These are phyloP conservation scores for Prunus salicina DNA, from an alignment of 306 rosid species.

Conservation along the genomic window DNA sequence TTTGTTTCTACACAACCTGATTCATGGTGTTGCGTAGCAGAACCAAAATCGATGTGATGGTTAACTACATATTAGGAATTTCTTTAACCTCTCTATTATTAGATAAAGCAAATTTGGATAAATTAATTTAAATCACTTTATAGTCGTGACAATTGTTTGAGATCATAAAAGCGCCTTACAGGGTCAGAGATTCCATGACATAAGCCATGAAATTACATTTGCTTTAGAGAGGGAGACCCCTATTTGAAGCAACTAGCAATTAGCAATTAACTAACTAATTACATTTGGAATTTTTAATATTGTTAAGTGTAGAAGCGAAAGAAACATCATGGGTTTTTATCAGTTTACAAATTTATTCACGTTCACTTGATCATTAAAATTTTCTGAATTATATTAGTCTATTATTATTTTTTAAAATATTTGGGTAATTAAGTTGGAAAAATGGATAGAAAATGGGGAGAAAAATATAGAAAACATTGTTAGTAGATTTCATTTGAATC, in stretches of 20 bases:
- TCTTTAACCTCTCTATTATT: background rate
- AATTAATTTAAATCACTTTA: background rate
- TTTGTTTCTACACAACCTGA: background rate
- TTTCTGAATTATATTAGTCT: too few relatives aligned
- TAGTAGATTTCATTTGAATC: background rate
- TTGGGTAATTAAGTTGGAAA: too few relatives aligned
- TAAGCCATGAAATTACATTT: slow-evolving; percentile 8
- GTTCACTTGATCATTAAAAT: too few relatives aligned
- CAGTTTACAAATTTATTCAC: too few relatives aligned
- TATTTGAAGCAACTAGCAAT: background rate
- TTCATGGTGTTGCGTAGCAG: background rate
- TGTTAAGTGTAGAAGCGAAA: too few relatives aligned
- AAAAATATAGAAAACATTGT: background rate
- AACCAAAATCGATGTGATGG: slow-evolving; percentile 30
- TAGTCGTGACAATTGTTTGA: background rate
- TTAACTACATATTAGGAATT: background rate
- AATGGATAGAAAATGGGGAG: too few relatives aligned
- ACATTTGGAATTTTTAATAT: too few relatives aligned
- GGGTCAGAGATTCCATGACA: slow-evolving; percentile 11
- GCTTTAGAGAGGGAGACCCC: background rate
- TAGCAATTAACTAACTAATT: too few relatives aligned
- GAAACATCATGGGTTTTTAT: too few relatives aligned
- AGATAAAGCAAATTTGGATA: background rate
- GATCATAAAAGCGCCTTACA: background rate
- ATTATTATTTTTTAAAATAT: too few relatives aligned